Base-by-base conservation (phyloP, 805 yeast genomes). In the Nakazawaea ernobii region DNA sequence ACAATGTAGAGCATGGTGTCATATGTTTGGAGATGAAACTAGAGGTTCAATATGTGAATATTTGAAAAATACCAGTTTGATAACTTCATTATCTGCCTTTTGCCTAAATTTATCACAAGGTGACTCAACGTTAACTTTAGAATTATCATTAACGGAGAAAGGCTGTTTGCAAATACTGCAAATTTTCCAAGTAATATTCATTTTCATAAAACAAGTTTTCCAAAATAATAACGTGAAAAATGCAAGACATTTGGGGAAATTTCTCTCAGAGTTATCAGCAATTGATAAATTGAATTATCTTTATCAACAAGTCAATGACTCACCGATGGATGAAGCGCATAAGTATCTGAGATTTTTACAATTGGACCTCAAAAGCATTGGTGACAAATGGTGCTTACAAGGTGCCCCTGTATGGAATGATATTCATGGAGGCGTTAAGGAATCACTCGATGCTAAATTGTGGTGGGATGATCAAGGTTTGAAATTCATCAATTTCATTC, bases 1-100 rank as follows among this genome's bases (percentile, higher is more conserved):
- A 8, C 70, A 65, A 39, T 62, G 66, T 29, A 60, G 61, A 9
- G 59, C 72, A 3, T 80, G 88, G 83, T 71, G 79, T 46, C 75
- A 75, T 41, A 45, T 84, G 0, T 62, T 83, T 43, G 92, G 92
- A 1, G 82, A 80, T 59, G 92, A 85, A 61, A 62, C 79, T 4
- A 48, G 53, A 1, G 74, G 73, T 0, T 76, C 88, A 0, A 56
- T 84, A 6, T 73, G 74, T 51, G 60, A 69, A 5, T 56, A 54
- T 14, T 60, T 81, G 8, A 64, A 63, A 17, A 43, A 50, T 4
- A 57, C 53, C 35, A 71, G 63, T 17, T 69, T 61, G 49, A 68
- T 69, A 11, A 60, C 68, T 1, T 58, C 63, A 0, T 61, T 79
- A 2, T 55, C 58, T 36, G 77, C 83, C 0, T 77, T 63, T 49